Evolutionary conservation across 257 asterid species (phyloP).

Genomic region (Gentiana macrophylla): DNA sequence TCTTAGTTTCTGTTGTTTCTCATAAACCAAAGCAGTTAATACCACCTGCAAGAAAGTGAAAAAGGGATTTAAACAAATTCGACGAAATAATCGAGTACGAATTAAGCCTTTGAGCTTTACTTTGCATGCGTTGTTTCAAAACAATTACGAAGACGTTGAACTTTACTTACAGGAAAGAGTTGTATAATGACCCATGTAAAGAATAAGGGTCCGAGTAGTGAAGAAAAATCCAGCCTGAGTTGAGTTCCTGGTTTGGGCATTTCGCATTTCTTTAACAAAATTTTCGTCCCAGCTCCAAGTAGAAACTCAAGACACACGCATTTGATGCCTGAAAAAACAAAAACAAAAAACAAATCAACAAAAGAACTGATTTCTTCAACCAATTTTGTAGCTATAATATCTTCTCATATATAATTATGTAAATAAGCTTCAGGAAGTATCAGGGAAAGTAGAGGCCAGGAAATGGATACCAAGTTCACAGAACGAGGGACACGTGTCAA

Average conservation of each 20-base stretch:
- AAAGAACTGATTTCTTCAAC: not conserved
- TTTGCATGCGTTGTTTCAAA: not conserved
- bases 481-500: slow-evolving; percentile 92
- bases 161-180: slow-evolving; percentile 76
- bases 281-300: slow-evolving; percentile 58
- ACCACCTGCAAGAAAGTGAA: slow-evolving; percentile 46
- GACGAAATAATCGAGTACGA: too few species aligned
- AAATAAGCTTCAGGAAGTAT: slow-evolving; percentile 2
- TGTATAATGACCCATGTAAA: slow-evolving; percentile 75
- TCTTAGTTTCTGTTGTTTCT: slow-evolving; percentile 74
- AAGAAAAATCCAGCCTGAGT: slow-evolving; percentile 80
- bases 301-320: slow-evolving; percentile 62
- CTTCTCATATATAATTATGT: too few species aligned
- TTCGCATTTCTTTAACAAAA: slow-evolving; percentile 75
- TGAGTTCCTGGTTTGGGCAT: slow-evolving; percentile 81
- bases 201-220: slow-evolving; percentile 87
- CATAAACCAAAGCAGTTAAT: slow-evolving; percentile 68
- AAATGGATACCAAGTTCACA: slow-evolving; percentile 67
- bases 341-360: not conserved
- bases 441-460: slow-evolving; percentile 12
- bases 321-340: slow-evolving; percentile 58
- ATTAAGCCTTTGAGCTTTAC: too few species aligned
- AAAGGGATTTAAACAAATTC: slow-evolving; percentile 5
- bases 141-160: slow-evolving; percentile 1
- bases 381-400: too few species aligned